These are phyloP conservation scores for Zygosaccharomyces sapae DNA, from an alignment of 1,139 yeast genomes.

Conservation along the genomic window DNA sequence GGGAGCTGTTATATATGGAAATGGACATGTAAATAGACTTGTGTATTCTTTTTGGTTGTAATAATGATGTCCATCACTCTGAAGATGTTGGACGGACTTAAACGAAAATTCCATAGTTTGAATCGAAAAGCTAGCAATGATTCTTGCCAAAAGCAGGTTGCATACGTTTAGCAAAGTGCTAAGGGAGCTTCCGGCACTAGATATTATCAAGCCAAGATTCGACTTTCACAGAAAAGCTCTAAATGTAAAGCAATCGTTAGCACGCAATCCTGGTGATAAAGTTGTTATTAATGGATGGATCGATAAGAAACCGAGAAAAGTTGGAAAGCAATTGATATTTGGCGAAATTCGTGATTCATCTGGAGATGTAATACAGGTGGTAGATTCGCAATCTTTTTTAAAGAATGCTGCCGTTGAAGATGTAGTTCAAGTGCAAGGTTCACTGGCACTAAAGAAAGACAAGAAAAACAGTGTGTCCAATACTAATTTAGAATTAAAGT, in stretches of 20 bases:
- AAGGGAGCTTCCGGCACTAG: conserved; percentile 13
- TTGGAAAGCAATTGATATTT: conserved; percentile 55
- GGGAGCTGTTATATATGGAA: conserved; percentile 37
- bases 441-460: conserved; percentile 31
- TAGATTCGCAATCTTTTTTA: conserved; percentile 46
- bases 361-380: conserved; percentile 65
- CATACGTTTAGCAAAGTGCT: conserved; percentile 10
- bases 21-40: conserved; percentile 17
- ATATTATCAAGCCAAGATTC: conserved; percentile 15
- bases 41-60: not conserved
- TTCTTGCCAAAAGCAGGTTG: conserved; percentile 2
- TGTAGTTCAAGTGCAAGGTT: conserved; percentile 67
- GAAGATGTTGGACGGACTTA: not conserved
- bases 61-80: not conserved
- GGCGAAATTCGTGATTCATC: conserved; percentile 68
- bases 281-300: conserved; percentile 65
- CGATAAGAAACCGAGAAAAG: conserved; percentile 62
- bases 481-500: conserved; percentile 52
- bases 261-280: conserved; percentile 4
- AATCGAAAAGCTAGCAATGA: conserved; percentile 2
- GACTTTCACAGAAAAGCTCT: conserved; percentile 44
- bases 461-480: conserved; percentile 20
- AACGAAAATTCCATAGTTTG: not conserved
- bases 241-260: conserved; percentile 31
- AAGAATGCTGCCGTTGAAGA: conserved; percentile 63